These are phyloP conservation scores for Haematococcus lacustris DNA, from an alignment of 139 green algal species.

Conservation along the genomic window DNA sequence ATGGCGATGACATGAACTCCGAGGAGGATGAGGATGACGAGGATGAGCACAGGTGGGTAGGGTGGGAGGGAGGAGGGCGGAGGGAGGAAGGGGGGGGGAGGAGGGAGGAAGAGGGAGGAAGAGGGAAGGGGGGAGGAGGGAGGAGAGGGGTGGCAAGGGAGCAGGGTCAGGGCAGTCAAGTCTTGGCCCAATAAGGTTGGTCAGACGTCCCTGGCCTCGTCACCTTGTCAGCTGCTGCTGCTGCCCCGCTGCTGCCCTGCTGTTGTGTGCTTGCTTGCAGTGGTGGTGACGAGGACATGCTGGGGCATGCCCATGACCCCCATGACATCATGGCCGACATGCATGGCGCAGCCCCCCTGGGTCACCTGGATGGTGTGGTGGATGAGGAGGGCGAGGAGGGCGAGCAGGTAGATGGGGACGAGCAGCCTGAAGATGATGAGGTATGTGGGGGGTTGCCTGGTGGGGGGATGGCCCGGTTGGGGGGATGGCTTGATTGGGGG, in stretches of 20 bases:
- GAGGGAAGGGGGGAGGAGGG: too few relatives aligned
- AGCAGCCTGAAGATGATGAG: constrained; percentile 18
- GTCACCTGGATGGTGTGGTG: too few relatives aligned
- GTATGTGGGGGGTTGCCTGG: not conserved
- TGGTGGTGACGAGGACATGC: too few relatives aligned
- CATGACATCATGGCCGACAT: not conserved
- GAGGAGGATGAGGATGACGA: constrained; percentile 5
- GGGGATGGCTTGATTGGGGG: too few relatives aligned
- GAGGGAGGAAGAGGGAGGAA: not conserved
- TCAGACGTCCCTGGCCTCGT: not conserved
- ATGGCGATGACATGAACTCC: constrained; percentile 16
- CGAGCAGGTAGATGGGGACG: constrained; percentile 27
- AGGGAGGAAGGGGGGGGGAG: not conserved
- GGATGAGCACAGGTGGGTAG: constrained; percentile 3
- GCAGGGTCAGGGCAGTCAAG: too few relatives aligned
- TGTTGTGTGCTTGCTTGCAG: not conserved
- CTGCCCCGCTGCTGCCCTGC: too few relatives aligned
- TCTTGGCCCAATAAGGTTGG: too few relatives aligned
- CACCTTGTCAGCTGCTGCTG: not conserved
- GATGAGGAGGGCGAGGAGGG: constrained; percentile 33
- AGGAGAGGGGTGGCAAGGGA: too few relatives aligned
- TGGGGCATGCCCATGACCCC: constrained; percentile 1
- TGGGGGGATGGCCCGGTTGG: too few relatives aligned
- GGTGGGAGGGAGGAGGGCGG: not conserved
- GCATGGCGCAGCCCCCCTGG: too few relatives aligned